Base-by-base conservation (phyloP, 345 rosid species). In the Populus pruinosa region DNA sequence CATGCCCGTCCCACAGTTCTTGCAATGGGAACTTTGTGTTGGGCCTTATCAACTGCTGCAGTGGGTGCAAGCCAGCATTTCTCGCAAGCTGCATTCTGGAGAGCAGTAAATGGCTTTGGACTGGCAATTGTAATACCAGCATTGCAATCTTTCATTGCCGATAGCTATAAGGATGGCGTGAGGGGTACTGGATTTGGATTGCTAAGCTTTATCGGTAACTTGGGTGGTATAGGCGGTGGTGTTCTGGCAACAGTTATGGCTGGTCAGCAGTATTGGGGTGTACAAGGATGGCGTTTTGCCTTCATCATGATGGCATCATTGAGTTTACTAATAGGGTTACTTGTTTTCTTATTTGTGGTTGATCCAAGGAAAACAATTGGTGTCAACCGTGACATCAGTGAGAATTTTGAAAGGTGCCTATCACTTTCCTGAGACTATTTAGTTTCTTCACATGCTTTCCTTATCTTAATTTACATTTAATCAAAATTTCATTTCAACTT, bases 211-310 rank as follows among this genome's bases (percentile, higher is more conserved):
- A 85, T 96, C 73, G 99, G 99, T 70, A 83, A 89, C 0, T 69
- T 92, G 33, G 99, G 99, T 59, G 99, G 99, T 70, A 88, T 91
- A 29, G 99, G 99, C 79, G 99, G 99, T 43, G 99, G 98, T 69
- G 99, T 96, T 77, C 76, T 92, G 50, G 99, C 99, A 1, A 93
- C 99, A 1, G 67, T 95, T 55, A 95, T 95, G 98, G 99, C 98
- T 73, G 99, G 92, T 83, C 88, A 89, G 41, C 82, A 90, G 71
- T 91, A 78, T 53, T 87, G 89, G 87, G 96, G 92, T 1, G 38
- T 89, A 27, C 89, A 92, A 5, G 99, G 99, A 71, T 96, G 99
- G 99, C 94, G 99, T 31, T 93, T 87, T 38, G 98, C 99, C 72
- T 96, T 96, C 76, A 83, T 96, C 61, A 66, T 93, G 93, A 92